phyloP scores from a whole-genome alignment of 1,284 basidiomycete species.

The Boletus semigastroideus region DNA sequence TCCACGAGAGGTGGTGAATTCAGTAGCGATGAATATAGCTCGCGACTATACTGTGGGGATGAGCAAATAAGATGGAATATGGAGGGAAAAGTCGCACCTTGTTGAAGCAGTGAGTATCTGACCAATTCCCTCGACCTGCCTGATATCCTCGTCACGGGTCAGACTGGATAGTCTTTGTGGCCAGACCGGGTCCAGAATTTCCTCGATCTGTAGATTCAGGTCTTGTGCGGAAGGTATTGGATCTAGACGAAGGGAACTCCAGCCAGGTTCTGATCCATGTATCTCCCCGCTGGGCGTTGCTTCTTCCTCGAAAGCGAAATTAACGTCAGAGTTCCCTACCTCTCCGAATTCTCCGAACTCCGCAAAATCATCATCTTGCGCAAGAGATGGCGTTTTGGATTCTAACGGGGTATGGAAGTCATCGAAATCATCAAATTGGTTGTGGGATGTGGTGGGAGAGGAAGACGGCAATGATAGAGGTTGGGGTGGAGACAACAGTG shows the following conservation, averaged over 20 bases:
- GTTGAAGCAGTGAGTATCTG: conserved; percentile 74
- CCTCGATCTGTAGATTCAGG: conserved; percentile 61
- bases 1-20: conserved; percentile 65
- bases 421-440: conserved; percentile 63
- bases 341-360: conserved; percentile 89
- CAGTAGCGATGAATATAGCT: conserved; percentile 68
- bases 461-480: conserved; percentile 22
- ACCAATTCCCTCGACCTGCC: conserved; percentile 75
- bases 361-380: conserved; percentile 71
- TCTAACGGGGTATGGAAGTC: conserved; percentile 64
- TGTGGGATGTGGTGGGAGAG: conserved; percentile 40
- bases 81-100: conserved; percentile 53
- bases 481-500: conserved; percentile 32
- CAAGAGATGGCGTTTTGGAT: conserved; percentile 38
- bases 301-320: conserved; percentile 41
- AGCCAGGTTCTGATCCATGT: conserved; percentile 40
- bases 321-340: conserved; percentile 40
- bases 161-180: conserved; percentile 47
- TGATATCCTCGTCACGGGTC: conserved; percentile 70
- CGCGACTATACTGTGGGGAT: conserved; percentile 54
- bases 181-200: conserved; percentile 69
- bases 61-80: conserved; percentile 24
- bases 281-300: conserved; percentile 43
- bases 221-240: conserved; percentile 59
- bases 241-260: conserved; percentile 65